Percentiles rank a stretch among this genome's conserved stretches.
These are phyloP conservation scores for Rhizopus arrhizus DNA, from an alignment of 371 early-diverging fungal species.

Conservation along the genomic window DNA sequence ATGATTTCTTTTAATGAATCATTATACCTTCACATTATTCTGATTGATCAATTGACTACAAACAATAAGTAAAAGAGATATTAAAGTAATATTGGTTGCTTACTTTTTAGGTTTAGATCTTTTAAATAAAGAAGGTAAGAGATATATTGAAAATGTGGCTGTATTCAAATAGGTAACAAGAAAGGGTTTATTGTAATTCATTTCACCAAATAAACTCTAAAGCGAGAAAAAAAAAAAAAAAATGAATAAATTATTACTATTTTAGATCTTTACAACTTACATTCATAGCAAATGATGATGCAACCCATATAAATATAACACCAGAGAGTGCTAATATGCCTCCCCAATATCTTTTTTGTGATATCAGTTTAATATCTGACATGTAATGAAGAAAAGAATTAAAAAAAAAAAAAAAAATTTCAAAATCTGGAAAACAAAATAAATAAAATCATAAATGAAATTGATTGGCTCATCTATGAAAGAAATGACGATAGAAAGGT, in stretches of 20 bases:
- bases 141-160: slow-evolving; percentile 71
- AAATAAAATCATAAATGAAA: neutral
- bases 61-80: neutral
- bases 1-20: no score
- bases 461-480: slow-evolving; percentile 1
- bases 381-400: neutral
- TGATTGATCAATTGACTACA: neutral
- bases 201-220: slow-evolving; percentile 66
- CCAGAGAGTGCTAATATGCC: slow-evolving; percentile 63
- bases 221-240: neutral
- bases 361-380: slow-evolving; percentile 24
- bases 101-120: neutral
- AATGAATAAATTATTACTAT: neutral
- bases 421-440: neutral
- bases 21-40: neutral
- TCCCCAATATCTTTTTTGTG: slow-evolving; percentile 43
- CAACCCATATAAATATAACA: slow-evolving; percentile 78
- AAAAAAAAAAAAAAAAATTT: neutral
- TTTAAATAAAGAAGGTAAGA: slow-evolving; percentile 47
- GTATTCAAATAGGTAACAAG: slow-evolving; percentile 76
- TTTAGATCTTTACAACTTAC: slow-evolving; percentile 35
- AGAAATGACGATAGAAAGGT: neutral
- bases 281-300: slow-evolving; percentile 74
- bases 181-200: slow-evolving; percentile 70
- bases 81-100: neutral